Percentiles rank a stretch among this genome's conserved stretches.
Conservation (phyloP, 306 rosid species). For the Inga oerstediana region DNA sequence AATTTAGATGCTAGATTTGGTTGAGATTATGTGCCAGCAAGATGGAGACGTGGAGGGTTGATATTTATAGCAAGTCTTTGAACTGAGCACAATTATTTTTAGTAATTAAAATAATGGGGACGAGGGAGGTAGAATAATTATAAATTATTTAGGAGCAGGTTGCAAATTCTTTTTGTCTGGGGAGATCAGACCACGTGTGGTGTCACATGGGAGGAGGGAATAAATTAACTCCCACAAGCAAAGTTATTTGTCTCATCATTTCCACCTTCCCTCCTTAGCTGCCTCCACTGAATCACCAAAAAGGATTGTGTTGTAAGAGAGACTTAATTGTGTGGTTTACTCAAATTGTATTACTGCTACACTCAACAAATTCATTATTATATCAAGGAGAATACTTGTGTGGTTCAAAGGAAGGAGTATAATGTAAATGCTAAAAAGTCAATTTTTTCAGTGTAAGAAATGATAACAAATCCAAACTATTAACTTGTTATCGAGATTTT, state of each 20-base stretch:
- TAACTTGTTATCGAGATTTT: too few species aligned
- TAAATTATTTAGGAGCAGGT: constrained; percentile 16
- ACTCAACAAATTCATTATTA: too few species aligned
- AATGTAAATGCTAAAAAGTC: too few species aligned
- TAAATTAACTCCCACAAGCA: constrained; percentile 38
- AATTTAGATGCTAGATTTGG: constrained; percentile 20
- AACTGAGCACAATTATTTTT: not conserved
- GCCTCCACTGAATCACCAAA: not conserved
- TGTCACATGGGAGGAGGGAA: constrained; percentile 62
- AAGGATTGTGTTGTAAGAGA: not conserved
- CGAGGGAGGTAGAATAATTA: not conserved
- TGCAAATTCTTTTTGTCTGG: constrained; percentile 82
- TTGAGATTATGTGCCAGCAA: constrained; percentile 20
- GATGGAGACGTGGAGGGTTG: constrained; percentile 36
- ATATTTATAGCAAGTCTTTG: constrained; percentile 31
- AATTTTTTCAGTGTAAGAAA: too few species aligned
- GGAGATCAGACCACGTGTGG: constrained; percentile 68
- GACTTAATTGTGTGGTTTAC: too few species aligned
- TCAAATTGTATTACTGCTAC: too few species aligned
- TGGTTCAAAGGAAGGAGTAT: too few species aligned
- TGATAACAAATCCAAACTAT: too few species aligned
- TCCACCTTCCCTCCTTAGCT: constrained; percentile 36
- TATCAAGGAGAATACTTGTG: too few species aligned
- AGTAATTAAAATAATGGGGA: not conserved
- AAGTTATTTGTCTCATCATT: constrained; percentile 20